Percentiles rank a stretch among this genome's conserved stretches.
These are phyloP conservation scores for Sphaerulina populicola DNA, from an alignment of 2,329 filamentous ascomycete species.

Conservation along the genomic window DNA sequence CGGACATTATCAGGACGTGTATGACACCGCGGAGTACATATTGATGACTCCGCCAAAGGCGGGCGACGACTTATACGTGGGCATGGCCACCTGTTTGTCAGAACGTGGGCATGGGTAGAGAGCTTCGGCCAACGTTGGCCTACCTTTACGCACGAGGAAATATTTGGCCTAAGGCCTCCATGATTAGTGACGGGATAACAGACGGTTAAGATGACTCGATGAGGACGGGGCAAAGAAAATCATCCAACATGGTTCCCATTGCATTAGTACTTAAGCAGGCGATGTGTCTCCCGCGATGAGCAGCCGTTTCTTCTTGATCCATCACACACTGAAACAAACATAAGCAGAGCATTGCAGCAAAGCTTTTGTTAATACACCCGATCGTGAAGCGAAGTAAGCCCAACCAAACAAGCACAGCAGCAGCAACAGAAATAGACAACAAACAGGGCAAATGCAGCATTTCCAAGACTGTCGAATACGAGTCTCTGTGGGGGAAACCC, in stretches of 20 bases:
- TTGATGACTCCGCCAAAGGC: background rate
- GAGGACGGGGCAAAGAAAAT: background rate
- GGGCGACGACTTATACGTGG: background rate
- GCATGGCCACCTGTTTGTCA: background rate
- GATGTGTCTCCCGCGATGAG: background rate
- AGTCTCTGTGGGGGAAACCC: background rate
- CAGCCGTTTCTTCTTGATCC: conserved; percentile 11
- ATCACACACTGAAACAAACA: conserved; percentile 7
- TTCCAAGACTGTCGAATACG: conserved; percentile 9
- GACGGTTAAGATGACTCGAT: too few species aligned
- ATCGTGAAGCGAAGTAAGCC: conserved; percentile 7
- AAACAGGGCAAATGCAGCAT: conserved; percentile 2
- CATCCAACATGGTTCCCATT: background rate
- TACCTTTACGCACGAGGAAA: background rate
- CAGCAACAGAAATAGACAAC: background rate
- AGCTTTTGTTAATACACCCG: conserved; percentile 12
- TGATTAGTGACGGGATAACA: background rate
- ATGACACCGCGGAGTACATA: background rate
- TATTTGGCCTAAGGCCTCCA: background rate
- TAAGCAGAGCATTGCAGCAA: conserved; percentile 3
- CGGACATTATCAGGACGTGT: background rate
- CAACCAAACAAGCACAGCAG: conserved; percentile 1
- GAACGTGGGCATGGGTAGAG: background rate
- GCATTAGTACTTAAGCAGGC: background rate
- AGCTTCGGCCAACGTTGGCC: background rate